phyloP scores from a whole-genome alignment of 2,329 filamentous ascomycete genomes.

The Pseudogymnoascus sp. region DNA sequence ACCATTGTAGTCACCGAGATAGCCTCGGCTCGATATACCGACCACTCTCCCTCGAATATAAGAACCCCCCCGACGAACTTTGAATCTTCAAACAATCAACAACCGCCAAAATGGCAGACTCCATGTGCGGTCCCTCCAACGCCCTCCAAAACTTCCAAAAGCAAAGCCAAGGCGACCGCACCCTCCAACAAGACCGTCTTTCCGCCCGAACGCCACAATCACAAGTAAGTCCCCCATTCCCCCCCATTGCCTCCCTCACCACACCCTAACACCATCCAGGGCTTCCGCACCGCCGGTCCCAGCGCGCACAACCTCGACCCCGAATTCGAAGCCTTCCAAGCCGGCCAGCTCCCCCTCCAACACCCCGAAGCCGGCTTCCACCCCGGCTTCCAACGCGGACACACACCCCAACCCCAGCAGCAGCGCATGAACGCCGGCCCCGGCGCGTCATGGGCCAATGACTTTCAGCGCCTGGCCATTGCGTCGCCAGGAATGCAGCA shows the following conservation, averaged over 20 bases:
- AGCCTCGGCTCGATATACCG: neutral
- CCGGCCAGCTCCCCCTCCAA: conserved; percentile 31
- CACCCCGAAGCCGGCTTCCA: neutral
- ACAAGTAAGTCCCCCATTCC: conserved; percentile 37
- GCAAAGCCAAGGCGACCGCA: conserved; percentile 56
- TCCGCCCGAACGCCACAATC: conserved; percentile 42
- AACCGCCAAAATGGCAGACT: conserved; percentile 49
- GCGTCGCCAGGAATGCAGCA: conserved; percentile 20
- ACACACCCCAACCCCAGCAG: conserved; percentile 9
- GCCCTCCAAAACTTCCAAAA: conserved; percentile 64
- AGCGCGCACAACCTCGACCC: too few species aligned
- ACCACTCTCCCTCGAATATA: neutral
- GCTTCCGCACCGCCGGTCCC: too few species aligned
- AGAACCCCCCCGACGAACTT: neutral
- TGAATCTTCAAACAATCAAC: neutral
- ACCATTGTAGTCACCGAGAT: neutral
- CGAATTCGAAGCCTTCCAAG: too few species aligned
- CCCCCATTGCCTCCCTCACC: neutral
- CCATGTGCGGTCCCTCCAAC: conserved; percentile 64
- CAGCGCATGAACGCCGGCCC: conserved; percentile 15
- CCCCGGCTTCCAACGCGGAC: conserved; percentile 14
- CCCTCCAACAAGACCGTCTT: conserved; percentile 62
- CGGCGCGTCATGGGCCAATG: conserved; percentile 30
- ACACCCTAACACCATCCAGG: too few species aligned
- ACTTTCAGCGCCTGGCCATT: conserved; percentile 40